Percentiles rank a stretch among this genome's conserved stretches.
phyloP scores from a whole-genome alignment of 1,284 basidiomycete genomes.

The Trametes versicolor region DNA sequence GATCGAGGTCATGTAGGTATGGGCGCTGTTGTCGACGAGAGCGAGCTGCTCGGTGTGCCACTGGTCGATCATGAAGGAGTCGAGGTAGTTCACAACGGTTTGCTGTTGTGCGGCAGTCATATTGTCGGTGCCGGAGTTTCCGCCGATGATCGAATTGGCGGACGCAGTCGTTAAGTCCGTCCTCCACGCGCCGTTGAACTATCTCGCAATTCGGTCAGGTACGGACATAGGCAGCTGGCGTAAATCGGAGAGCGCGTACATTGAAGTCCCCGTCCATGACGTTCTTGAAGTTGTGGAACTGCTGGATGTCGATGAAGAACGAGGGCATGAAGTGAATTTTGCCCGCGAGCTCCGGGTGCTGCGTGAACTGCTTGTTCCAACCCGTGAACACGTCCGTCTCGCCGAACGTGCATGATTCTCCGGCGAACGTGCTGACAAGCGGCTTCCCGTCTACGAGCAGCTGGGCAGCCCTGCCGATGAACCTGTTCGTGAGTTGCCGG shows the following conservation, averaged over 20 bases:
- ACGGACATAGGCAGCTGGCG: neutral
- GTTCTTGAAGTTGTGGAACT: slow-evolving; percentile 56
- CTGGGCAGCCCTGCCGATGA: slow-evolving; percentile 70
- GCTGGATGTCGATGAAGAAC: slow-evolving; percentile 68
- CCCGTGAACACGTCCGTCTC: slow-evolving; percentile 58
- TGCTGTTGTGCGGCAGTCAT: slow-evolving; percentile 43
- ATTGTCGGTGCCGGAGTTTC: slow-evolving; percentile 36
- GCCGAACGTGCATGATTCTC: slow-evolving; percentile 79
- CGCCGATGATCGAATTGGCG: slow-evolving; percentile 4
- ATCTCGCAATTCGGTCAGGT: slow-evolving; percentile 4
- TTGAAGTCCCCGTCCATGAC: slow-evolving; percentile 71
- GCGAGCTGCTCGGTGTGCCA: slow-evolving; percentile 45
- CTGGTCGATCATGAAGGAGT: slow-evolving; percentile 57
- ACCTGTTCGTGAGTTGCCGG: slow-evolving; percentile 65
- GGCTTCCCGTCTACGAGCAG: slow-evolving; percentile 64
- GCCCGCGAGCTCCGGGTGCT: slow-evolving; percentile 57
- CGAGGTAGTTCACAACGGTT: slow-evolving; percentile 50
- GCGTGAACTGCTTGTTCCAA: slow-evolving; percentile 68
- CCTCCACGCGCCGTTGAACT: slow-evolving; percentile 60
- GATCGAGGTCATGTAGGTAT: slow-evolving; percentile 46
- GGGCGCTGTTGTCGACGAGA: slow-evolving; percentile 35
- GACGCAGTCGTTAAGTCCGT: slow-evolving; percentile 15
- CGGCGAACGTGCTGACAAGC: slow-evolving; percentile 83
- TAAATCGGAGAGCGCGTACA: slow-evolving; percentile 47
- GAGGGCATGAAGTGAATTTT: slow-evolving; percentile 70